These are phyloP conservation scores for Linnemannia exigua DNA, from an alignment of 192 early-diverging fungal species.

Conservation along the genomic window DNA sequence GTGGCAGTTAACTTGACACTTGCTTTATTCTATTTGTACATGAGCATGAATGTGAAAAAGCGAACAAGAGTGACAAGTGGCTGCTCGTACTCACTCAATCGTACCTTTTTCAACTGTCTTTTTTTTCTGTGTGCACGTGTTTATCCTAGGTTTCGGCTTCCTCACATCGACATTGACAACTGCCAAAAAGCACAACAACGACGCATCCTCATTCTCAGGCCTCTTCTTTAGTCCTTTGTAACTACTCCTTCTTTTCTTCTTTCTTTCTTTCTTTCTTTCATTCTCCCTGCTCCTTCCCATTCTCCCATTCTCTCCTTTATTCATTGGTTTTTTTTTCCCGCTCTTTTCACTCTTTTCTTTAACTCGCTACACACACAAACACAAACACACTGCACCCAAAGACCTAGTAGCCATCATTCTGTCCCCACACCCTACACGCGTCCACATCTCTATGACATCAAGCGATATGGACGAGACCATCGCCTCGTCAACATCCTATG, in stretches of 20 bases:
- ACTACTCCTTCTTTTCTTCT: background rate
- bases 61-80: background rate
- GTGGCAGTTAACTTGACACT: background rate
- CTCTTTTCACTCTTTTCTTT: background rate
- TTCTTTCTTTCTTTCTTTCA: background rate
- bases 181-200: background rate
- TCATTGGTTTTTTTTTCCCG: background rate
- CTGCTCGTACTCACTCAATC: background rate
- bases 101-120: background rate
- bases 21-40: background rate
- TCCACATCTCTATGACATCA: conserved; percentile 34
- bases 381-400: background rate
- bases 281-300: background rate
- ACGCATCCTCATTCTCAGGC: background rate
- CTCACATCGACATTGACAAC: conserved; percentile 2
- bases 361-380: background rate
- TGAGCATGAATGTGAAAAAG: background rate
- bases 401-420: background rate
- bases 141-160: background rate
- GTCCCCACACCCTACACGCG: background rate
- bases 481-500: conserved; percentile 9
- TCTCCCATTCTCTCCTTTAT: background rate
- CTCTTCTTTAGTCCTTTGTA: background rate
- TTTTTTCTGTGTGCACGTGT: conserved; percentile 1
- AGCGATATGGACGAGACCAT: conserved; percentile 41